Evolutionary conservation across 768 basidiomycete species (phyloP).

Genomic region (Tephrocybe sp.): DNA sequence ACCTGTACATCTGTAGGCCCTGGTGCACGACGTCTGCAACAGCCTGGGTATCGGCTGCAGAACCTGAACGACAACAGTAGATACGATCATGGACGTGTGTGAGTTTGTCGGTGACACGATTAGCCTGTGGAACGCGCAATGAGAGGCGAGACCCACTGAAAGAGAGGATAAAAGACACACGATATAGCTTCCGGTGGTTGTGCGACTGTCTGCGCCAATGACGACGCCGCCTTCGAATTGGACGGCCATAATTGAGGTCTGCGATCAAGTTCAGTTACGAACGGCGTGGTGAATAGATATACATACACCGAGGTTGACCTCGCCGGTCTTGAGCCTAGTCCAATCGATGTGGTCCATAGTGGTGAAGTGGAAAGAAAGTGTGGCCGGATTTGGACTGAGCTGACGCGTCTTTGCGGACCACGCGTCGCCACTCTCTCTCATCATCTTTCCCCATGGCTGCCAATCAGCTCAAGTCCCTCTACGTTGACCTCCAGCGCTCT

Average conservation of each 20-base stretch:
- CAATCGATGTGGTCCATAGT: slow-evolving; percentile 76
- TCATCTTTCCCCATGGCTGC: slow-evolving; percentile 44
- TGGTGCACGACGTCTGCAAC: slow-evolving; percentile 91
- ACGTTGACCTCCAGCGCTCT: slow-evolving; percentile 64
- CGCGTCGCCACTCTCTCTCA: slow-evolving; percentile 30
- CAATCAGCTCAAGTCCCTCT: slow-evolving; percentile 55
- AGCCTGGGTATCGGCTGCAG: slow-evolving; percentile 97
- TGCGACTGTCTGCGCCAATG: slow-evolving; percentile 95
- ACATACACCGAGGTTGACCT: slow-evolving; percentile 95
- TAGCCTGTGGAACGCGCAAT: slow-evolving; percentile 56
- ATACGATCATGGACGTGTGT: slow-evolving; percentile 96
- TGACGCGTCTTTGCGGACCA: slow-evolving; percentile 27
- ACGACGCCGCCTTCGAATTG: slow-evolving; percentile 95
- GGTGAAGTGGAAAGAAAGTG: slow-evolving; percentile 20
- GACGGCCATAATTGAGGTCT: slow-evolving; percentile 99
- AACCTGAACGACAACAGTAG: slow-evolving; percentile 98
- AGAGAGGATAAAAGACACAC: slow-evolving; percentile 42
- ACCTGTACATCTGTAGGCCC: slow-evolving; percentile 76
- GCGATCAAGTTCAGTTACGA: slow-evolving; percentile 2
- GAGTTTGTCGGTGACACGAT: slow-evolving; percentile 98
- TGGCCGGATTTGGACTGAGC: slow-evolving; percentile 20
- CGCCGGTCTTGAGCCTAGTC: slow-evolving; percentile 86
- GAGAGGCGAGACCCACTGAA: neutral
- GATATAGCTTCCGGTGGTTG: slow-evolving; percentile 95
- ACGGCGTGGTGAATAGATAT: slow-evolving; percentile 4